These are phyloP conservation scores for Xylariomycetidae sp. DNA, from an alignment of 2,329 filamentous ascomycete species.

Conservation along the genomic window DNA sequence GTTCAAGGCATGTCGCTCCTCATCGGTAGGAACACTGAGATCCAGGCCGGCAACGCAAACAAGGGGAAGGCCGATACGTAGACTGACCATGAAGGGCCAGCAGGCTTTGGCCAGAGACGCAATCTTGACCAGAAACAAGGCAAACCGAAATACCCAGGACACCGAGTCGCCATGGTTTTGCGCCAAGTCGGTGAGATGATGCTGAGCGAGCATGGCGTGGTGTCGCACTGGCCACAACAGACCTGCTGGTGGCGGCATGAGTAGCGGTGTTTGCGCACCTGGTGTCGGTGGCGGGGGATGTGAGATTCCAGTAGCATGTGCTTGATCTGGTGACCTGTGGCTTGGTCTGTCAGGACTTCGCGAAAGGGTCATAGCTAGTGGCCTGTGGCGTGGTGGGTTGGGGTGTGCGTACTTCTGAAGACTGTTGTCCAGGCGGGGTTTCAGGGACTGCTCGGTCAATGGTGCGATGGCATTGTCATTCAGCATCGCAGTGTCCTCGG, in stretches of 20 bases:
- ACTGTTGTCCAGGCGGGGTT: conserved; percentile 22
- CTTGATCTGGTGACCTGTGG: conserved; percentile 26
- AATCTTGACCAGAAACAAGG: conserved; percentile 64
- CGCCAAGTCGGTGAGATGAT: conserved; percentile 28
- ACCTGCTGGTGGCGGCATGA: conserved; percentile 44
- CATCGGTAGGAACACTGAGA: conserved; percentile 35
- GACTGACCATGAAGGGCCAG: conserved; percentile 62
- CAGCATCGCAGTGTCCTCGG: conserved; percentile 18
- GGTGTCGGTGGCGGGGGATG: conserved; percentile 14
- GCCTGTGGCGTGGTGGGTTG: conserved; percentile 21
- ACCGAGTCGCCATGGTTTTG: conserved; percentile 24
- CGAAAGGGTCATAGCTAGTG: conserved; percentile 34
- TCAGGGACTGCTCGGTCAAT: conserved; percentile 20
- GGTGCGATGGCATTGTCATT: conserved; percentile 22
- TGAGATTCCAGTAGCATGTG: conserved; percentile 11
- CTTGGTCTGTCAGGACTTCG: conserved; percentile 33
- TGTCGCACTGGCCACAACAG: conserved; percentile 20
- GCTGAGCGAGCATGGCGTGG: conserved; percentile 28
- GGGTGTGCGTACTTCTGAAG: conserved; percentile 27
- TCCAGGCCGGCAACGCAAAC: conserved; percentile 65
- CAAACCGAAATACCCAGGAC: conserved; percentile 43
- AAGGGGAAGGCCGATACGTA: conserved; percentile 60
- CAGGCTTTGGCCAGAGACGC: conserved; percentile 61
- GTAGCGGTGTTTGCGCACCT: conserved; percentile 30
- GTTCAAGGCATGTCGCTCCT: conserved; percentile 5